A percentile compares a stretch with the other conserved stretches of the same genome.
Evolutionary conservation across 1,139 yeast species (phyloP).

Genomic region (Zygoascus hellenicus): DNA sequence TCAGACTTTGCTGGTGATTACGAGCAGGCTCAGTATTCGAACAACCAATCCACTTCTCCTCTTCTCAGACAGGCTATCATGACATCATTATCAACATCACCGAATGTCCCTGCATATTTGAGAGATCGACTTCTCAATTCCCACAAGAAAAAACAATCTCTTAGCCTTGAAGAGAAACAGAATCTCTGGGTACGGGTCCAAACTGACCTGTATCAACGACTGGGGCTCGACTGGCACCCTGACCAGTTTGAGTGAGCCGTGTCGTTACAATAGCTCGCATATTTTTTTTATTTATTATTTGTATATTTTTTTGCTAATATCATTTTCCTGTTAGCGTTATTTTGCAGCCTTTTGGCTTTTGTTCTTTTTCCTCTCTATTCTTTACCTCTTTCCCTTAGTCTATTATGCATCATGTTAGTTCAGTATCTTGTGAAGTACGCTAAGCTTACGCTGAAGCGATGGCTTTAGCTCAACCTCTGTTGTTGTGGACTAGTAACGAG

Average conservation of each 20-base stretch:
- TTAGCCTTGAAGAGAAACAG: conserved; percentile 50
- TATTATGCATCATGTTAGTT: no score
- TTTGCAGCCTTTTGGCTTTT: neutral
- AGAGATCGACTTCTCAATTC: conserved; percentile 7
- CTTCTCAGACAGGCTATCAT: conserved; percentile 30
- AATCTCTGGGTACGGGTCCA: conserved; percentile 58
- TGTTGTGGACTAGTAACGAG: no score
- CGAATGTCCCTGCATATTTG: conserved; percentile 26
- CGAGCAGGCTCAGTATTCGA: conserved; percentile 6
- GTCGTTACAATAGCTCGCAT: neutral
- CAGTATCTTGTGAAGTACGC: no score
- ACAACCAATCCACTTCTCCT: conserved; percentile 20
- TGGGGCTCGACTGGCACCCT: conserved; percentile 57
- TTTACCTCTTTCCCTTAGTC: neutral
- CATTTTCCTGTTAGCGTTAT: neutral
- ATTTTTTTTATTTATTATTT: neutral
- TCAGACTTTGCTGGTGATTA: conserved; percentile 6
- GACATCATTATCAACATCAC: conserved; percentile 28
- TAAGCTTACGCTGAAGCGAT: no score
- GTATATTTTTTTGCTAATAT: neutral
- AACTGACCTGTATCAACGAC: conserved; percentile 45
- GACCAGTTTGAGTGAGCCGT: conserved; percentile 33
- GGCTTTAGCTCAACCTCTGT: no score
- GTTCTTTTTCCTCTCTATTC: no score
- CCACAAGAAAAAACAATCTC: conserved; percentile 25